Conservation (phyloP, 164 flowering plant genomes). For the Annona squamosa region DNA sequence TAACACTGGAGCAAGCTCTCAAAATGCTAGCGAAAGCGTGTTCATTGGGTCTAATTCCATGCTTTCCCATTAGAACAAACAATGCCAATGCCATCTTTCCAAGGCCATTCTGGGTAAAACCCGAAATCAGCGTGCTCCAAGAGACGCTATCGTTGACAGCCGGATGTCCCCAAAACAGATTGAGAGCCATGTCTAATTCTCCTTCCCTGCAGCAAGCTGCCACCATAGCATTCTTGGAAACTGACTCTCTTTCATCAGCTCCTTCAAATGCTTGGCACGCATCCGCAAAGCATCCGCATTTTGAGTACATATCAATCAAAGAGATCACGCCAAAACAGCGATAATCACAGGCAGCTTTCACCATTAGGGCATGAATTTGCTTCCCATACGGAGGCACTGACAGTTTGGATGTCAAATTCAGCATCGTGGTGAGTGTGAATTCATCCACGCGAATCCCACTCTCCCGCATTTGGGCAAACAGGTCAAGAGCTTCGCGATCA, state of each 20-base stretch:
- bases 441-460: conserved; percentile 37
- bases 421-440: conserved; percentile 57
- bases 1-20: conserved; percentile 53
- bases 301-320: conserved; percentile 78
- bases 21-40: conserved; percentile 54
- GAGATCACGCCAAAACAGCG: conserved; percentile 49
- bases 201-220: conserved; percentile 85
- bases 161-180: conserved; percentile 35
- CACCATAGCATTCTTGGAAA: conserved; percentile 66
- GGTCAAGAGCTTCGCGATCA: conserved; percentile 35
- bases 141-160: conserved; percentile 55
- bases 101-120: conserved; percentile 48
- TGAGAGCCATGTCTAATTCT: conserved; percentile 46
- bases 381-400: conserved; percentile 29
- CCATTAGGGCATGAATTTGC: conserved; percentile 63
- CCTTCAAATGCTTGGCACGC: conserved; percentile 39
- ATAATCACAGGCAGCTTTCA: conserved; percentile 47
- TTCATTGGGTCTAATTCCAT: conserved; percentile 42
- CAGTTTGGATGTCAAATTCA: conserved; percentile 50
- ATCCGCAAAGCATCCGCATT: conserved; percentile 49
- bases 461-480: conserved; percentile 47
- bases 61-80: conserved; percentile 44
- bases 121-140: conserved; percentile 80
- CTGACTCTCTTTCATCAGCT: conserved; percentile 28
- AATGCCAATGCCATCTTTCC: conserved; percentile 37